A percentile compares a stretch with the other conserved stretches of the same genome.
Evolutionary conservation across 2,329 filamentous ascomycete genomes (phyloP).

Genomic region (Pyrenochaeta sp.): DNA sequence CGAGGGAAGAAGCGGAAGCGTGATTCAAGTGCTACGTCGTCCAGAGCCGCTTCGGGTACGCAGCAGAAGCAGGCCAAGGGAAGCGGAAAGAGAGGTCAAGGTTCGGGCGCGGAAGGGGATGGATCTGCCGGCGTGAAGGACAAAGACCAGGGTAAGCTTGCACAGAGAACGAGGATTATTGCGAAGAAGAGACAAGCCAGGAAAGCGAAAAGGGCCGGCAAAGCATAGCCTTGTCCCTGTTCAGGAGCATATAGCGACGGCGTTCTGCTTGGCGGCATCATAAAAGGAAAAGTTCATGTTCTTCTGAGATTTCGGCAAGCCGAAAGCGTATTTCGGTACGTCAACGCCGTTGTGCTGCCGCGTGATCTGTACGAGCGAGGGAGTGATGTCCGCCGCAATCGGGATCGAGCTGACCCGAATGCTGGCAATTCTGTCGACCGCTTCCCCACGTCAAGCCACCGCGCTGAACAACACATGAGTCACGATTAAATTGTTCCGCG

Average conservation of each 20-base stretch:
- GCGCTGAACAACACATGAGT: no score
- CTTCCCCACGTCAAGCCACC: no score
- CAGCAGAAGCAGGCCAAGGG: slow-evolving; percentile 20
- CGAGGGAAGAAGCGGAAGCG: slow-evolving; percentile 52
- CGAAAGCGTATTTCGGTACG: not conserved
- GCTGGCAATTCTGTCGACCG: no score
- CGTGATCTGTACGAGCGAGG: no score
- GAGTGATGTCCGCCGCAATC: no score
- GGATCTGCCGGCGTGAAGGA: slow-evolving; percentile 13
- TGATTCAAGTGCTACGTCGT: slow-evolving; percentile 25
- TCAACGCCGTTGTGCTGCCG: not conserved
- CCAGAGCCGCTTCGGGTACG: slow-evolving; percentile 14
- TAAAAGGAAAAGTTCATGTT: not conserved
- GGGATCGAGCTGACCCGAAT: no score
- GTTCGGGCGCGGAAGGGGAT: slow-evolving; percentile 30
- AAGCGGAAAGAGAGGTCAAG: slow-evolving; percentile 20
- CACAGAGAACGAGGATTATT: slow-evolving; percentile 79
- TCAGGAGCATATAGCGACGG: slow-evolving; percentile 23
- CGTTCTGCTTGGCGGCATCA: slow-evolving; percentile 4
- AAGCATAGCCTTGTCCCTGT: slow-evolving; percentile 46
- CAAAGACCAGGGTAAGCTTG: slow-evolving; percentile 61
- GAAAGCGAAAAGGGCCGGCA: slow-evolving; percentile 64
- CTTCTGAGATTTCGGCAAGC: not conserved
- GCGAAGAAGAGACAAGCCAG: slow-evolving; percentile 83
- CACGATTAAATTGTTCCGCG: no score